Conservation (phyloP, 2,329 filamentous ascomycete species). For the Scolecobasidium constrictum region DNA sequence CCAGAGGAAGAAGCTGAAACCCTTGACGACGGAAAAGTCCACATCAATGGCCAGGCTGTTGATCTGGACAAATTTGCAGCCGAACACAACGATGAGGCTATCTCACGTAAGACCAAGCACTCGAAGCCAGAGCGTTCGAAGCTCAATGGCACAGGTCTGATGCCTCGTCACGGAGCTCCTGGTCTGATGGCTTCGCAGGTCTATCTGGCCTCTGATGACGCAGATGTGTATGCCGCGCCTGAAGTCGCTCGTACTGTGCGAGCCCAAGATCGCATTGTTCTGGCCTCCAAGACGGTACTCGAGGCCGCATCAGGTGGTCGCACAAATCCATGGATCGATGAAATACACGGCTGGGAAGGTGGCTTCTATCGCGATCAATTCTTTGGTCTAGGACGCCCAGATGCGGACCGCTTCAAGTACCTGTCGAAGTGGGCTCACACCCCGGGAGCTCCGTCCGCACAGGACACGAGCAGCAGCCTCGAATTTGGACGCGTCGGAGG, state of each 20-base stretch:
- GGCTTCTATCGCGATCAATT: constrained; percentile 78
- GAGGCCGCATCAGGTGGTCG: constrained; percentile 24
- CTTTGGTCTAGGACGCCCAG: constrained; percentile 55
- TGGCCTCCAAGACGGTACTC: constrained; percentile 53
- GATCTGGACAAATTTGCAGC: neutral
- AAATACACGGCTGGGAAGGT: constrained; percentile 76
- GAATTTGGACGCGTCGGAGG: constrained; percentile 27
- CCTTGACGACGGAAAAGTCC: constrained; percentile 15
- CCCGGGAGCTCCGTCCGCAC: constrained; percentile 12
- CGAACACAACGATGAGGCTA: neutral
- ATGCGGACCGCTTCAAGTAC: neutral
- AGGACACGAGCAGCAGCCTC: constrained; percentile 23
- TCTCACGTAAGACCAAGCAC: neutral
- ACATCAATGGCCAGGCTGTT: constrained; percentile 11
- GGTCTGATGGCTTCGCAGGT: constrained; percentile 27
- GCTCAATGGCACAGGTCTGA: constrained; percentile 4
- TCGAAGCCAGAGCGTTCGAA: neutral
- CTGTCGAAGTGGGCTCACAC: constrained; percentile 4
- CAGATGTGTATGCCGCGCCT: constrained; percentile 55
- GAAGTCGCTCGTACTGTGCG: constrained; percentile 48
- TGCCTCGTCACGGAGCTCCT: constrained; percentile 9
- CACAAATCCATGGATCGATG: constrained; percentile 55
- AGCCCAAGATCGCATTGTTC: constrained; percentile 66
- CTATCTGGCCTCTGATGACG: constrained; percentile 71
- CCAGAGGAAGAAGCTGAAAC: constrained; percentile 22